These are phyloP conservation scores for Monsonia emarginata DNA, from an alignment of 441 rosid species.

Conservation along the genomic window DNA sequence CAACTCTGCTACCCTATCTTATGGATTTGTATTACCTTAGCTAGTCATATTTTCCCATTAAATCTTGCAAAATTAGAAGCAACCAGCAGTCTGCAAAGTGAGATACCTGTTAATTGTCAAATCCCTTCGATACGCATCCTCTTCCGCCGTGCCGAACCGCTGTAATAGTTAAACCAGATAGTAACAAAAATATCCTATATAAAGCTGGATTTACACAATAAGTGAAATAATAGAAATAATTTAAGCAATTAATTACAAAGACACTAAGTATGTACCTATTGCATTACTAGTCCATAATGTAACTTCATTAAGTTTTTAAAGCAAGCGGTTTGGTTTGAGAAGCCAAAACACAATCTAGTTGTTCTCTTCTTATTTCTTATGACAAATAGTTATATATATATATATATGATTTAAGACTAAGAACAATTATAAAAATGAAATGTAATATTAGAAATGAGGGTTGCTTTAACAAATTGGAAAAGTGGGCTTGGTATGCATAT, in stretches of 20 bases:
- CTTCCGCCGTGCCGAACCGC: conserved; percentile 86
- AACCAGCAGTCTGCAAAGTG: neutral
- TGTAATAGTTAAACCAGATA: conserved; percentile 21
- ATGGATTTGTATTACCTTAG: neutral
- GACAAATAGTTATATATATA: neutral
- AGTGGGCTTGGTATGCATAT: neutral
- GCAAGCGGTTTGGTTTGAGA: neutral
- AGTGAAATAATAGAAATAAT: neutral
- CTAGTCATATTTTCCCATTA: neutral
- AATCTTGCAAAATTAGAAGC: neutral
- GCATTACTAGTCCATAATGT: neutral
- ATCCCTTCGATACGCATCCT: conserved; percentile 94
- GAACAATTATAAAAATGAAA: too few relatives aligned
- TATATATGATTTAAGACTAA: too few relatives aligned
- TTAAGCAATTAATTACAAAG: neutral
- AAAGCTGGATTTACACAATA: neutral
- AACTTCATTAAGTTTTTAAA: neutral
- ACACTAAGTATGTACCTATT: neutral
- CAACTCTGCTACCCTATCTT: neutral
- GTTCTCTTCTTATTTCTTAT: neutral
- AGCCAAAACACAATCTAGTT: neutral
- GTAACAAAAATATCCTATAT: neutral
- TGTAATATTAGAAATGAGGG: too few relatives aligned
- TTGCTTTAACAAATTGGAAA: too few relatives aligned
- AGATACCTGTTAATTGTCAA: conserved; percentile 81